Evolutionary conservation across 371 early-diverging fungal genomes (phyloP).

Genomic region (Syncephalastrum racemosum): DNA sequence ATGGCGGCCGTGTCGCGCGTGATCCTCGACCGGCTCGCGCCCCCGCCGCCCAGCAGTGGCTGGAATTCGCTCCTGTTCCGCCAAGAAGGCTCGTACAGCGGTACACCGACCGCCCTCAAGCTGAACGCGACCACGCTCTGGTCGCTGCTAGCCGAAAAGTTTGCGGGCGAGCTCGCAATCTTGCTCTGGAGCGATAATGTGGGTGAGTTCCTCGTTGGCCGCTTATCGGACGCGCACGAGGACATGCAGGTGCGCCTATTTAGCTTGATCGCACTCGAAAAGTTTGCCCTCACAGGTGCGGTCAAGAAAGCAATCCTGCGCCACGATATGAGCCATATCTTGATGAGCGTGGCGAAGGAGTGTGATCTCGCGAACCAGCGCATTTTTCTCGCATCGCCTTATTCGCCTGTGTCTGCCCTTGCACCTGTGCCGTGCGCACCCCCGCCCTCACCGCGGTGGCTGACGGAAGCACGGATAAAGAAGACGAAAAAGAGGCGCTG

Average conservation of each 20-base stretch:
- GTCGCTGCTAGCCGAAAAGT: slow-evolving; percentile 44
- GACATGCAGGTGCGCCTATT: slow-evolving; percentile 36
- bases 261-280: slow-evolving; percentile 45
- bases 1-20: slow-evolving; percentile 30
- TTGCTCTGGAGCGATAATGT: slow-evolving; percentile 38
- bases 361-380: slow-evolving; percentile 32
- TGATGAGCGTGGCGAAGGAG: slow-evolving; percentile 30
- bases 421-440: slow-evolving; percentile 2
- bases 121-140: slow-evolving; percentile 42
- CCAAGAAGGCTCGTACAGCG: slow-evolving; percentile 1
- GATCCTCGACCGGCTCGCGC: slow-evolving; percentile 27
- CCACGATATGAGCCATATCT: slow-evolving; percentile 26
- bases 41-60: not conserved
- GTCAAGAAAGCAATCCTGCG: slow-evolving; percentile 29
- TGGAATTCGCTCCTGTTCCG: slow-evolving; percentile 1
- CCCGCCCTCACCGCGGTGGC: not conserved
- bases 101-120: slow-evolving; percentile 8
- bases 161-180: slow-evolving; percentile 45
- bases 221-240: slow-evolving; percentile 29
- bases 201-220: slow-evolving; percentile 28
- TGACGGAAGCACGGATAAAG: not conserved
- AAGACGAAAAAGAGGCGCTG: slow-evolving; percentile 4
- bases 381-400: slow-evolving; percentile 17
- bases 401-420: slow-evolving; percentile 3
- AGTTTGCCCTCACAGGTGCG: slow-evolving; percentile 44